Evolutionary conservation across 2,329 filamentous ascomycete species (phyloP).

Genomic region (Aurifilum marmelostoma): DNA sequence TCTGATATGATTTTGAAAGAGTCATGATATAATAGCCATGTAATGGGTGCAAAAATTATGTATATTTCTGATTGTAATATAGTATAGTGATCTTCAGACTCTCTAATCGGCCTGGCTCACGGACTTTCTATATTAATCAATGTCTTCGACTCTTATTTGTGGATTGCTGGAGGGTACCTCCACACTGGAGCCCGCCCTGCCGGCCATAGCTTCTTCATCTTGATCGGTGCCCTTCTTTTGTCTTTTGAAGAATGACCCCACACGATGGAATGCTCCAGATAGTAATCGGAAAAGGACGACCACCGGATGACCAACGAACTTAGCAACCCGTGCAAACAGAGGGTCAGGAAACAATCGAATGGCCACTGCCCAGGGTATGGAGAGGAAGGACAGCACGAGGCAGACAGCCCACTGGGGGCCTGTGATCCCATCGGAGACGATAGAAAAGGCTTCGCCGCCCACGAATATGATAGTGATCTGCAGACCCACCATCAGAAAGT

Average conservation of each 20-base stretch:
- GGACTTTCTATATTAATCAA: not conserved
- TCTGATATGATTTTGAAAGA: not conserved
- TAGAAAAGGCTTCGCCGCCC: slow-evolving; percentile 49
- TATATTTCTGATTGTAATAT: not conserved
- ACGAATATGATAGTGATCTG: slow-evolving; percentile 63
- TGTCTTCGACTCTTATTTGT: slow-evolving; percentile 18
- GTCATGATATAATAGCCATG: not conserved
- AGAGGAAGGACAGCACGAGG: slow-evolving; percentile 39
- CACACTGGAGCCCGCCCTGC: not conserved
- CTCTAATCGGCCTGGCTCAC: not conserved
- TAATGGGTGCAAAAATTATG: not conserved
- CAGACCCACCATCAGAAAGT: slow-evolving; percentile 58
- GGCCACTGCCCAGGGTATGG: slow-evolving; percentile 53
- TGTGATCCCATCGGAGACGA: slow-evolving; percentile 17
- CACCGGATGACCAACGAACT: slow-evolving; percentile 38
- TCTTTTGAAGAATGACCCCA: slow-evolving; percentile 25
- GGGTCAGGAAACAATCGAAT: slow-evolving; percentile 55
- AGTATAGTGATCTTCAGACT: not conserved
- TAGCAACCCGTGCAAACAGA: slow-evolving; percentile 40
- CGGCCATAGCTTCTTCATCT: slow-evolving; percentile 19
- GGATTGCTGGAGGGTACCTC: not conserved
- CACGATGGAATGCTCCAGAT: slow-evolving; percentile 29
- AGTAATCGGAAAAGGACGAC: slow-evolving; percentile 35
- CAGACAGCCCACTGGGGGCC: slow-evolving; percentile 29
- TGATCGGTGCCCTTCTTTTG: slow-evolving; percentile 19